Conservation (phyloP, 1,284 basidiomycete species). For the Leccinum variabile region DNA sequence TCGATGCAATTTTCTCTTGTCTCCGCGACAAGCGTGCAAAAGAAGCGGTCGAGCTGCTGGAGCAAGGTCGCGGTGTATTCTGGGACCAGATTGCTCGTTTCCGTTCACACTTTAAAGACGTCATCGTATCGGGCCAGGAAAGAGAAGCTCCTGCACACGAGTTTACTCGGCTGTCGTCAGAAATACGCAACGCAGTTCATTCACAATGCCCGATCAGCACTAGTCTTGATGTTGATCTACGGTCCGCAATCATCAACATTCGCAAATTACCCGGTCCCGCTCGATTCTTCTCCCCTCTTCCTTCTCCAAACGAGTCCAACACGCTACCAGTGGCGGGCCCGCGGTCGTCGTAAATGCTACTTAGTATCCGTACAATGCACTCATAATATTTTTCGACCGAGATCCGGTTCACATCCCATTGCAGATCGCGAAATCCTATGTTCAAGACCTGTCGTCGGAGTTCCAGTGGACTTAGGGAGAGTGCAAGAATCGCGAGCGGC, state of each 20-base stretch:
- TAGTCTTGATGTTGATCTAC: neutral
- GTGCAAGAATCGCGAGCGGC: conserved; percentile 54
- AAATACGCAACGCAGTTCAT: neutral
- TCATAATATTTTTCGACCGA: neutral
- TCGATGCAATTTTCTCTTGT: neutral
- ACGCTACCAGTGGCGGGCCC: neutral
- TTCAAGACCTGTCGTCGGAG: neutral
- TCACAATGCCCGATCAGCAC: neutral
- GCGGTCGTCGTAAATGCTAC: neutral
- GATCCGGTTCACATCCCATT: neutral
- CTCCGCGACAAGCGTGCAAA: neutral
- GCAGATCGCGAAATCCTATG: neutral
- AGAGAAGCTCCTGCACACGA: neutral
- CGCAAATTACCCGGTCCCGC: neutral
- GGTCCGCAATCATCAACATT: neutral
- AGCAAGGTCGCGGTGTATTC: neutral
- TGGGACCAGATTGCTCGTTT: neutral
- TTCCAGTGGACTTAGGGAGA: conserved; percentile 54
- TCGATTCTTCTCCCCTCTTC: neutral
- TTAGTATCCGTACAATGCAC: neutral
- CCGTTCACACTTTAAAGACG: neutral
- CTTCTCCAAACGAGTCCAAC: neutral
- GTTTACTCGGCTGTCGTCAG: neutral
- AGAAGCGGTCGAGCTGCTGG: too few species aligned
- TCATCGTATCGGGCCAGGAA: neutral